Evolutionary conservation across 805 yeast species (phyloP).

Genomic region (Starmerella powellii): DNA sequence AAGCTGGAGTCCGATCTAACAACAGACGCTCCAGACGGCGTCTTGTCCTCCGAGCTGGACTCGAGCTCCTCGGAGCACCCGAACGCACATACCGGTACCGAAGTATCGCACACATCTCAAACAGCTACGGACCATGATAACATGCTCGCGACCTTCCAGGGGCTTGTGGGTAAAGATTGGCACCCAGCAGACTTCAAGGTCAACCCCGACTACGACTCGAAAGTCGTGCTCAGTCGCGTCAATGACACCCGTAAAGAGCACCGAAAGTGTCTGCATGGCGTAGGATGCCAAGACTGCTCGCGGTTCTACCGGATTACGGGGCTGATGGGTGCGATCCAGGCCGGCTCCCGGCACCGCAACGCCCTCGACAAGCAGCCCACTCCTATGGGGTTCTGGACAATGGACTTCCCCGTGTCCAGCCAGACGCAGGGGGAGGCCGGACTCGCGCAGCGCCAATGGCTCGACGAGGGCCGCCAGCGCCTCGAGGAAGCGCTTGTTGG

Average conservation of each 20-base stretch:
- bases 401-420: constrained; percentile 14
- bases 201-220: constrained; percentile 1
- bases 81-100: no score
- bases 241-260: background rate
- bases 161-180: constrained; percentile 7
- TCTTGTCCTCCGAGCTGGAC: no score
- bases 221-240: background rate
- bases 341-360: constrained; percentile 2
- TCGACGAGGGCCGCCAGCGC: constrained; percentile 9
- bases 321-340: background rate
- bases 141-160: no score
- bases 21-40: no score
- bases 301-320: constrained; percentile 2
- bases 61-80: no score
- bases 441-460: background rate
- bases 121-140: no score
- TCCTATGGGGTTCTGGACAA: constrained; percentile 18
- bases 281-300: constrained; percentile 5
- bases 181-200: constrained; percentile 15
- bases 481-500: constrained; percentile 9
- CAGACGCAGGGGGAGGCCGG: background rate
- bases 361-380: constrained; percentile 10
- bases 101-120: no score
- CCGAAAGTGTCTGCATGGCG: constrained; percentile 10
- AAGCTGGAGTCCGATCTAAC: no score